phyloP scores from a whole-genome alignment of 768 basidiomycete species.

The Zangia roseola region DNA sequence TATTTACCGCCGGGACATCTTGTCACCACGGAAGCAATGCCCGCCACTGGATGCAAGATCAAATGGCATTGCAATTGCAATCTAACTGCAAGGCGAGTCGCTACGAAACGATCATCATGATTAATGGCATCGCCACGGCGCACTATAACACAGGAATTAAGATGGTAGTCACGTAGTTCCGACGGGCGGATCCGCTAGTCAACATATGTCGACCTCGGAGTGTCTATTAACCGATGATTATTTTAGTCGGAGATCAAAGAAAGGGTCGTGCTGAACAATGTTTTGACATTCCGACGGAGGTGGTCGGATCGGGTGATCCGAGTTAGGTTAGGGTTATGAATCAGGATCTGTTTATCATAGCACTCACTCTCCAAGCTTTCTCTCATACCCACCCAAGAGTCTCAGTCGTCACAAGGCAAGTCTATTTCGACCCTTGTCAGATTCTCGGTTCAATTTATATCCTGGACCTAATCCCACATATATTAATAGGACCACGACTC shows the following conservation, averaged over 20 bases:
- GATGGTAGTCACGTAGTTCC: too few relatives aligned
- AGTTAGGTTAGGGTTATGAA: constrained; percentile 5
- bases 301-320: background rate
- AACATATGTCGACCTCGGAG: too few relatives aligned
- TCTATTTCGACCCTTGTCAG: background rate
- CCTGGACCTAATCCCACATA: background rate
- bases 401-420: constrained; percentile 1
- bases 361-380: background rate
- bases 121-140: too few relatives aligned
- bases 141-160: too few relatives aligned
- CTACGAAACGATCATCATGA: too few relatives aligned
- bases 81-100: too few relatives aligned
- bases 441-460: background rate
- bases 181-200: too few relatives aligned
- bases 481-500: constrained; percentile 20
- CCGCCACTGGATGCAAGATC: too few relatives aligned
- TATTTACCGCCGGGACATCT: too few relatives aligned
- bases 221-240: too few relatives aligned
- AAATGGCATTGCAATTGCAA: too few relatives aligned
- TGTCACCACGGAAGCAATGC: too few relatives aligned
- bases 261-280: background rate
- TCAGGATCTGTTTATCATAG: background rate
- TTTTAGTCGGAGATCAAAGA: background rate
- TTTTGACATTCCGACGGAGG: constrained; percentile 4
- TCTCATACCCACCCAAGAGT: constrained; percentile 5